Evolutionary conservation across 2,329 filamentous ascomycete species (phyloP).

Genomic region (Cyphellophora attinorum): DNA sequence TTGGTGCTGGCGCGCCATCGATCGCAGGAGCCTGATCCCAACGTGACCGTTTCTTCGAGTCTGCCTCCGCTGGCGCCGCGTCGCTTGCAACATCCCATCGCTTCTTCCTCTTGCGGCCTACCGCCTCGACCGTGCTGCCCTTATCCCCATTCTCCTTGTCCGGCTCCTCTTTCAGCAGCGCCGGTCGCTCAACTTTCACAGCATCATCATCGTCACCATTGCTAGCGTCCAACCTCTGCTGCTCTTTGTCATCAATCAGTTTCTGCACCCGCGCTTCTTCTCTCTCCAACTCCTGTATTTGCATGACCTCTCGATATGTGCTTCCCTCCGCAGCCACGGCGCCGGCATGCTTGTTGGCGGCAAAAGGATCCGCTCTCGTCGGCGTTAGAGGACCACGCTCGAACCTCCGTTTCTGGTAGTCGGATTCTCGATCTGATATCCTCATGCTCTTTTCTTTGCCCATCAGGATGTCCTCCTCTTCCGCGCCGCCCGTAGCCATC

Average conservation of each 20-base stretch:
- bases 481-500: conserved; percentile 79
- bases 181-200: conserved; percentile 55
- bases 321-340: conserved; percentile 56
- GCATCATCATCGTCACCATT: conserved; percentile 30
- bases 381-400: conserved; percentile 72
- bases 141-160: conserved; percentile 67
- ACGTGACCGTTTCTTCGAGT: conserved; percentile 67
- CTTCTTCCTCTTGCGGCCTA: conserved; percentile 77
- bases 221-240: conserved; percentile 33
- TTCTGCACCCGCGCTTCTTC: conserved; percentile 82
- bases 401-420: conserved; percentile 94
- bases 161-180: conserved; percentile 57
- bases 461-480: conserved; percentile 83
- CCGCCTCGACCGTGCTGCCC: conserved; percentile 54
- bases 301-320: conserved; percentile 87
- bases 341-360: conserved; percentile 60
- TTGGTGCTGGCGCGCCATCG: conserved; percentile 47
- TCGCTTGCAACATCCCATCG: conserved; percentile 78
- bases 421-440: conserved; percentile 86
- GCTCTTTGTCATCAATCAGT: conserved; percentile 67
- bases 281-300: conserved; percentile 76
- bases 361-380: conserved; percentile 76
- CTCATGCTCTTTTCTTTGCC: conserved; percentile 81
- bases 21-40: conserved; percentile 77
- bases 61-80: conserved; percentile 41